phyloP scores from a whole-genome alignment of 73 alveolate genomes.

The Tetrahymena malaccensis region DNA sequence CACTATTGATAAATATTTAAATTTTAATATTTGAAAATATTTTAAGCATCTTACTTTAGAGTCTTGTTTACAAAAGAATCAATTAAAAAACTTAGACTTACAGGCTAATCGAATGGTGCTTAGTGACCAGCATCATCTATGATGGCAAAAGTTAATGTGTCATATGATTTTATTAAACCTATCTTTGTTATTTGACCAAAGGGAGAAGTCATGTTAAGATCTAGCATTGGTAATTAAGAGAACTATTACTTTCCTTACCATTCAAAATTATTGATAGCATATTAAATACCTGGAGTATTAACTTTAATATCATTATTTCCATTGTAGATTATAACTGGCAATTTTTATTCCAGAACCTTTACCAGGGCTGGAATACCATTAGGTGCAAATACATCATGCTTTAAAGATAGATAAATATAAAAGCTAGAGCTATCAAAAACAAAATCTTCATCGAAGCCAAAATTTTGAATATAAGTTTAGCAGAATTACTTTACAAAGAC shows the following conservation, averaged over 20 bases:
- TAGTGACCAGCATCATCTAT: background rate
- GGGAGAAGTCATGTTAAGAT: background rate
- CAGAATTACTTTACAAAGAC: background rate
- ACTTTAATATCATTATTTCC: background rate
- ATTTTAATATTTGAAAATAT: no score
- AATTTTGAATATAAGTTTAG: background rate
- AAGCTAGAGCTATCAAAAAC: background rate
- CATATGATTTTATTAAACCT: background rate
- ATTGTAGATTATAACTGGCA: background rate
- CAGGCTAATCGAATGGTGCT: background rate
- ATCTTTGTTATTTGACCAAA: background rate
- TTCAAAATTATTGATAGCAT: background rate
- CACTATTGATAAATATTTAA: no score
- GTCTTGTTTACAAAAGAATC: background rate
- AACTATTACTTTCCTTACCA: background rate
- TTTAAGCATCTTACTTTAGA: background rate
- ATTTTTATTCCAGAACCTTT: background rate
- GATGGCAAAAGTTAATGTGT: background rate
- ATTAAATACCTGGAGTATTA: background rate
- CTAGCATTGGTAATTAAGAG: background rate
- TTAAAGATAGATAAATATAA: background rate
- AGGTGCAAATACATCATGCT: background rate
- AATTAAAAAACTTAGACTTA: background rate
- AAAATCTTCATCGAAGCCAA: background rate
- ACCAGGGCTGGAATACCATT: background rate